Evolutionary conservation across 805 yeast species (phyloP).

Genomic region (Metschnikowia dekortorum): DNA sequence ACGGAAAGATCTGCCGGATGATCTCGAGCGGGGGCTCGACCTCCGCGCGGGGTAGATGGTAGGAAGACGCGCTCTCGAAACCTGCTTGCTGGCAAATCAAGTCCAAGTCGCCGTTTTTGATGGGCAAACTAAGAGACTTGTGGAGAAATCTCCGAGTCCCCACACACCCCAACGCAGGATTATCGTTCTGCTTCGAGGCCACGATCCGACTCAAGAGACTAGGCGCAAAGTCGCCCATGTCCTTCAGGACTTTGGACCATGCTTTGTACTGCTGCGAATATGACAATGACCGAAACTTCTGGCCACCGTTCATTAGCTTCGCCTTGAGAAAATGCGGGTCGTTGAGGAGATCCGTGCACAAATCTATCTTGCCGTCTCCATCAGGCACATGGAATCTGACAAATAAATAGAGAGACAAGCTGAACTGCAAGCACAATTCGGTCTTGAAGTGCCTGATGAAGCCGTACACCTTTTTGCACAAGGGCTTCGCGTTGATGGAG

Average conservation of each 20-base stretch:
- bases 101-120: conserved; percentile 13
- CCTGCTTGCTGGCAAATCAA: conserved; percentile 21
- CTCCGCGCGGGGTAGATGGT: conserved; percentile 16
- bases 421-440: conserved; percentile 26
- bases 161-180: conserved; percentile 1
- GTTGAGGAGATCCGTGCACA: conserved; percentile 5
- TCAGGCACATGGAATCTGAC: conserved; percentile 27
- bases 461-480: neutral
- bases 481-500: neutral
- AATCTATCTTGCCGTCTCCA: conserved; percentile 20
- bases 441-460: conserved; percentile 5
- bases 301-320: conserved; percentile 23
- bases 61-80: conserved; percentile 17
- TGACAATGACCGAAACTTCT: conserved; percentile 20
- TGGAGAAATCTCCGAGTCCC: neutral
- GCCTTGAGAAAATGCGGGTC: conserved; percentile 14
- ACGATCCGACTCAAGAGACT: conserved; percentile 20
- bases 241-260: conserved; percentile 17
- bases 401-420: conserved; percentile 26
- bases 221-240: conserved; percentile 19
- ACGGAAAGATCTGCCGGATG: conserved; percentile 26
- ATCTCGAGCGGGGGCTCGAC: conserved; percentile 25
- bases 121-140: neutral
- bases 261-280: conserved; percentile 28
- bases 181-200: conserved; percentile 7